Evolutionary conservation across 495 filamentous ascomycete species (phyloP).

Genomic region (Podospora fimiseda): DNA sequence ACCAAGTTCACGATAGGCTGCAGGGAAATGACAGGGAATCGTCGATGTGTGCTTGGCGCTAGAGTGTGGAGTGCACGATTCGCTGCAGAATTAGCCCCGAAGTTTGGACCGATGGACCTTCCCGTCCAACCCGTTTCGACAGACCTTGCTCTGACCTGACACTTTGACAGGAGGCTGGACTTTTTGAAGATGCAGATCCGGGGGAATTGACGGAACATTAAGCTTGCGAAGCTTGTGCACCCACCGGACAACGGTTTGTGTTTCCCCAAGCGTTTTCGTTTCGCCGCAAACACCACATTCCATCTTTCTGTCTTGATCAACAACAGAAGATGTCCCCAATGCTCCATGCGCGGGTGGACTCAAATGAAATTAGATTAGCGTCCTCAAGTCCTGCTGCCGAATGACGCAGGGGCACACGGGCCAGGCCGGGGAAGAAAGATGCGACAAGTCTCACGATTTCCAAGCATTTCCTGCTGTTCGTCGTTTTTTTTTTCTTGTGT

Average conservation of each 20-base stretch:
- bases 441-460: background rate
- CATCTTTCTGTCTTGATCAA: background rate
- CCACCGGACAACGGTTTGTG: background rate
- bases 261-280: background rate
- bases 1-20: constrained; percentile 13
- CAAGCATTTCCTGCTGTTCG: background rate
- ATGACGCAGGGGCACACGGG: constrained; percentile 6
- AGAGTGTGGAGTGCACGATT: background rate
- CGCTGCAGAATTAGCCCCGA: background rate
- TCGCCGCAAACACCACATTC: background rate
- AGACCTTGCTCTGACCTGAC: background rate
- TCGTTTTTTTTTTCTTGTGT: background rate
- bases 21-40: constrained; percentile 1
- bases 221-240: background rate
- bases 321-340: no score
- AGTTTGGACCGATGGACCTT: background rate
- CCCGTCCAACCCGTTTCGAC: background rate
- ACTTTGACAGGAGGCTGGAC: background rate
- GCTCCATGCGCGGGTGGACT: no score
- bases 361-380: background rate
- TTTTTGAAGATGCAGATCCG: background rate
- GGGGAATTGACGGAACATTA: background rate
- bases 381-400: background rate
- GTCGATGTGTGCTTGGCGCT: constrained; percentile 8
- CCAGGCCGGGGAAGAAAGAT: background rate